These are phyloP conservation scores for Stentor roeselii DNA, from an alignment of 73 alveolate genomes.

Conservation along the genomic window DNA sequence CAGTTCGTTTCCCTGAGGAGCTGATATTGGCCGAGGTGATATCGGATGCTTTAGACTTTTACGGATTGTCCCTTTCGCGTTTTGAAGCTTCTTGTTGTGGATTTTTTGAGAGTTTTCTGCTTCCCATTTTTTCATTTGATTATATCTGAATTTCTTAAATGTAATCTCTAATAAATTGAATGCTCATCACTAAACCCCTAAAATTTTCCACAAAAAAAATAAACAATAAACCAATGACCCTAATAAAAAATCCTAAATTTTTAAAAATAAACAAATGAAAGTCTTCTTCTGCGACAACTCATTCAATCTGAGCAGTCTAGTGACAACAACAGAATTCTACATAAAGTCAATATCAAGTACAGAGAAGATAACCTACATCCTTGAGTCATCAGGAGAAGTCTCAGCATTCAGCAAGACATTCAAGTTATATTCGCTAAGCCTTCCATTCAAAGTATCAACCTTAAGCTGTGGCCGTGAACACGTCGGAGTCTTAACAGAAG, in stretches of 20 bases:
- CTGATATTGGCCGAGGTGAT: constrained; percentile 17
- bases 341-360: background rate
- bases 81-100: constrained; percentile 30
- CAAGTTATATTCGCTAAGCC: no score
- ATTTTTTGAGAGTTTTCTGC: constrained; percentile 22
- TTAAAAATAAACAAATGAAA: background rate
- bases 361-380: background rate
- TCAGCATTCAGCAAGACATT: background rate
- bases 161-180: no score
- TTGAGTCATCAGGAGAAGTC: background rate
- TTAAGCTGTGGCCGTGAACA: constrained; percentile 24
- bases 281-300: background rate
- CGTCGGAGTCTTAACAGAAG: background rate
- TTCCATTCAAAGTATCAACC: background rate
- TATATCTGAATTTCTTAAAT: no score
- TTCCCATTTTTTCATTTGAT: constrained; percentile 56
- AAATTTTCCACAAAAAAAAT: no score
- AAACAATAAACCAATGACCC: no score
- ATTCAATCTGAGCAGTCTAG: background rate
- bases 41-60: background rate
- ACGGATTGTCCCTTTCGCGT: constrained; percentile 27
- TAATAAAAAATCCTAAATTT: no score
- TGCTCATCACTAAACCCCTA: no score
- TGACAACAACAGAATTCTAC: background rate
- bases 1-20: background rate